phyloP scores from a whole-genome alignment of 805 yeast genomes.

The Zygosaccharomyces gambellarensis region DNA sequence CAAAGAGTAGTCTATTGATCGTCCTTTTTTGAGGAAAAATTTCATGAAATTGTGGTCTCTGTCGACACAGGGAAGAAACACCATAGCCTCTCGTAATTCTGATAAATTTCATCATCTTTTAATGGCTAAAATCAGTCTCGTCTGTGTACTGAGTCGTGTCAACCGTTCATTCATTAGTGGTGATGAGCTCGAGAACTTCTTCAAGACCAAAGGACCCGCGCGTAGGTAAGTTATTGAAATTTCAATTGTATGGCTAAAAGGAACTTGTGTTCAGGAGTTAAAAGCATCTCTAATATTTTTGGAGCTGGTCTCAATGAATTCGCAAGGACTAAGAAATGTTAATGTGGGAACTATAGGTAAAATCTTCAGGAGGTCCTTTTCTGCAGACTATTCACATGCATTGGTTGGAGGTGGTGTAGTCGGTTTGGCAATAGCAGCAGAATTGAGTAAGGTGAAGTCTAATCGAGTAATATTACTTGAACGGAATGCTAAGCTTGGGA shows the following conservation, averaged over 20 bases:
- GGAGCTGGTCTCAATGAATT: neutral
- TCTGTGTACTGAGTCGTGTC: neutral
- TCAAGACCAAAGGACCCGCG: neutral
- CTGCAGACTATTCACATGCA: constrained; percentile 59
- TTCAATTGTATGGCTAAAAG: neutral
- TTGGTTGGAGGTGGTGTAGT: constrained; percentile 83
- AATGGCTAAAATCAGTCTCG: neutral
- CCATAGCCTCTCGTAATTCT: constrained; percentile 4
- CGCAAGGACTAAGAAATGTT: neutral
- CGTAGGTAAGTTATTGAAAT: neutral
- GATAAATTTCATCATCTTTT: constrained; percentile 1
- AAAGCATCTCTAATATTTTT: neutral
- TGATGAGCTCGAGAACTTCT: neutral
- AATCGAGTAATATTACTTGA: constrained; percentile 63
- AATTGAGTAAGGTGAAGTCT: constrained; percentile 44
- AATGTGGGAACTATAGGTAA: neutral
- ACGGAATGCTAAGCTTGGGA: constrained; percentile 59
- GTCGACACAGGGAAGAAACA: neutral
- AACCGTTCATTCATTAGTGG: neutral
- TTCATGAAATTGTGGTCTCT: constrained; percentile 38
- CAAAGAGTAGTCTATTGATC: constrained; percentile 58
- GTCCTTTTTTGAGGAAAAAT: constrained; percentile 56
- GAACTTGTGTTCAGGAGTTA: neutral
- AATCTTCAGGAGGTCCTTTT: neutral
- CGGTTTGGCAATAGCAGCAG: constrained; percentile 76